A percentile compares a stretch with the other conserved stretches of the same genome.
phyloP scores from a whole-genome alignment of 495 filamentous ascomycete species.

The Lasiosphaeris hirsuta region DNA sequence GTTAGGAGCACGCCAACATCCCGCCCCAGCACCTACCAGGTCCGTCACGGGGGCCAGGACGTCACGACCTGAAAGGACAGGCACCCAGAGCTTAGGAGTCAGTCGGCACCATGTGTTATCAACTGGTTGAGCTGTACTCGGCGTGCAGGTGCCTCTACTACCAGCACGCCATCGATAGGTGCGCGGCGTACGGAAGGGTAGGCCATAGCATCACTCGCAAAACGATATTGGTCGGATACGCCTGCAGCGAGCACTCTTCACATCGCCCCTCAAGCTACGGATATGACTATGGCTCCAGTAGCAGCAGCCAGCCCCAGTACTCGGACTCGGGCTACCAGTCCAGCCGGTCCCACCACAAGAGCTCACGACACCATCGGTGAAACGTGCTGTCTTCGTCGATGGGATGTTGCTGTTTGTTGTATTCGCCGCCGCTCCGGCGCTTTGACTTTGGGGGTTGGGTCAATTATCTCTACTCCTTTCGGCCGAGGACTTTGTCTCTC shows the following conservation, averaged over 20 bases:
- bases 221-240: slow-evolving; percentile 78
- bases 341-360: slow-evolving; percentile 37
- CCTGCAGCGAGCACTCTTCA: slow-evolving; percentile 52
- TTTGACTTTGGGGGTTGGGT: slow-evolving; percentile 48
- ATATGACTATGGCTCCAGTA: slow-evolving; percentile 18
- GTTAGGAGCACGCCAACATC: slow-evolving; percentile 4
- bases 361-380: slow-evolving; percentile 48
- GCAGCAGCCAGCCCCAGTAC: slow-evolving; percentile 29
- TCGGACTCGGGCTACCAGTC: slow-evolving; percentile 53
- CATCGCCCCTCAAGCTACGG: slow-evolving; percentile 10
- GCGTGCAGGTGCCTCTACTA: slow-evolving; percentile 84
- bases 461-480: slow-evolving; percentile 49
- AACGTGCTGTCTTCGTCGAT: slow-evolving; percentile 52
- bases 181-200: slow-evolving; percentile 63
- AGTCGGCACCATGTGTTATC: slow-evolving; percentile 62
- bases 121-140: slow-evolving; percentile 73
- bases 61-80: background rate
- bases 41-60: background rate
- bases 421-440: slow-evolving; percentile 40
- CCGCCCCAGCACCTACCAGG: background rate
- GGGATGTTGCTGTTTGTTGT: slow-evolving; percentile 44
- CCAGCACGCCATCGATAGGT: slow-evolving; percentile 77
- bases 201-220: slow-evolving; percentile 69
- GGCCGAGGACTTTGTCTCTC: slow-evolving; percentile 39
- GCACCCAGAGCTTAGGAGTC: slow-evolving; percentile 3